phyloP scores from a whole-genome alignment of 2,329 filamentous ascomycete species.

The Fusarium sp. region DNA sequence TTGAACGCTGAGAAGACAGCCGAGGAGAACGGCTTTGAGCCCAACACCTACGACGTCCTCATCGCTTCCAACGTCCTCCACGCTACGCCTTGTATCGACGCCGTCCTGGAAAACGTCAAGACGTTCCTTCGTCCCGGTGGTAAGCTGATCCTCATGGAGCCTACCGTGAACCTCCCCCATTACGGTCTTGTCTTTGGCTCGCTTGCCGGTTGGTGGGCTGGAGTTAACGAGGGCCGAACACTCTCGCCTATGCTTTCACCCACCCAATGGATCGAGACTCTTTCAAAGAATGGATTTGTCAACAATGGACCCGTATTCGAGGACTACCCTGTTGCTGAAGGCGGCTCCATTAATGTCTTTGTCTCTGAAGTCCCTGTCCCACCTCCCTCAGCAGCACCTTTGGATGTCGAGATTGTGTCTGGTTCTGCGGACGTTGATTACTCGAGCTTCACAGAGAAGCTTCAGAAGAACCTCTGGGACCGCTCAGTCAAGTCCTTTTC shows the following conservation, averaged over 20 bases:
- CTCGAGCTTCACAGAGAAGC: background rate
- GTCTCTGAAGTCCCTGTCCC: constrained; percentile 1
- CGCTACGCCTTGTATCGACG: constrained; percentile 45
- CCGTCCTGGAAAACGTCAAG: constrained; percentile 7
- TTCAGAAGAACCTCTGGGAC: background rate
- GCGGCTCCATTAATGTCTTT: constrained; percentile 7
- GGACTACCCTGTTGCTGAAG: constrained; percentile 2
- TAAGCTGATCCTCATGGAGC: constrained; percentile 49
- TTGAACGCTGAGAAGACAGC: constrained; percentile 52
- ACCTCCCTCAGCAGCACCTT: background rate
- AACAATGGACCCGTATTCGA: background rate
- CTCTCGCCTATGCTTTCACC: constrained; percentile 2
- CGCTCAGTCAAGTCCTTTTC: background rate
- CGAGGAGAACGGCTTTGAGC: constrained; percentile 52
- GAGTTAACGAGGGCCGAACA: constrained; percentile 43
- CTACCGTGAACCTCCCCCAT: constrained; percentile 40
- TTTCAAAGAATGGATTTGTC: constrained; percentile 2
- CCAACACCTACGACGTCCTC: constrained; percentile 53
- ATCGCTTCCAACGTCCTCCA: constrained; percentile 53
- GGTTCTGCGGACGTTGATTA: background rate
- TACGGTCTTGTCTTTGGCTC: constrained; percentile 51
- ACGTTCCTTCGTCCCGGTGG: constrained; percentile 49
- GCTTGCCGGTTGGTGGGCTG: constrained; percentile 57
- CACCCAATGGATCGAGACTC: background rate
- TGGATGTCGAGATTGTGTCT: background rate